Evolutionary conservation across 2,329 filamentous ascomycete genomes (phyloP), one percentile per base, ranked within the genome.

Genomic region (Venturiaceae sp.): DNA sequence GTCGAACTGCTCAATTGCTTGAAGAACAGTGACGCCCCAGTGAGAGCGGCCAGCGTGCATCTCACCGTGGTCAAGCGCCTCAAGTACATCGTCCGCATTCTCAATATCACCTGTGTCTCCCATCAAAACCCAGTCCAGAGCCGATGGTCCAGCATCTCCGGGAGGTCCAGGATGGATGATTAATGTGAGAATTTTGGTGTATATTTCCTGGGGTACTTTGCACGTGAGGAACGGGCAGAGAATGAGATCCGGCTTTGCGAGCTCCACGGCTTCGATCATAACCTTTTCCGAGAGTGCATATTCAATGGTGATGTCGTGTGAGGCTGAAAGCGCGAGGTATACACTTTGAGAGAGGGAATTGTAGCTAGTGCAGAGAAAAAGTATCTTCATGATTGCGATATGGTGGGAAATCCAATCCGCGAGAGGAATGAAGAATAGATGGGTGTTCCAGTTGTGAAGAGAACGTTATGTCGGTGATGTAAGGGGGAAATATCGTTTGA

Each of bases 351-450:
- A 75, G 5, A 75, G 66, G 9, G 73, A 75, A 59, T 75, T 75
- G 65, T 75, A 72, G n/a, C 73, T 73, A 5, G 73, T 75, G 62
- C 73, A 75, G n/a, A 75, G 65, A 60, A 75, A 74, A 56, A 75
- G 71, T 44, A 75, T 73, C 64, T 69, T 70, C 70, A 74, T 72
- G 55, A 19, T 46, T 19, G 21, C 16, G 19, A n/a, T 36, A 26
- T n/a, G n/a, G n/a, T n/a, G n/a, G n/a, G n/a, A n/a, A n/a, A n/a
- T n/a, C n/a, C n/a, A n/a, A n/a, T n/a, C n/a, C n/a, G n/a, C n/a
- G n/a, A n/a, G n/a, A n/a, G n/a, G n/a, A n/a, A n/a, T n/a, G n/a
- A n/a, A n/a, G n/a, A n/a, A n/a, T n/a, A n/a, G n/a, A n/a, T n/a
- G n/a, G n/a, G n/a, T n/a, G n/a, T n/a, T n/a, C n/a, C n/a, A n/a